Conservation (phyloP, 371 early-diverging fungal species). For the Actinomucor elegans region DNA sequence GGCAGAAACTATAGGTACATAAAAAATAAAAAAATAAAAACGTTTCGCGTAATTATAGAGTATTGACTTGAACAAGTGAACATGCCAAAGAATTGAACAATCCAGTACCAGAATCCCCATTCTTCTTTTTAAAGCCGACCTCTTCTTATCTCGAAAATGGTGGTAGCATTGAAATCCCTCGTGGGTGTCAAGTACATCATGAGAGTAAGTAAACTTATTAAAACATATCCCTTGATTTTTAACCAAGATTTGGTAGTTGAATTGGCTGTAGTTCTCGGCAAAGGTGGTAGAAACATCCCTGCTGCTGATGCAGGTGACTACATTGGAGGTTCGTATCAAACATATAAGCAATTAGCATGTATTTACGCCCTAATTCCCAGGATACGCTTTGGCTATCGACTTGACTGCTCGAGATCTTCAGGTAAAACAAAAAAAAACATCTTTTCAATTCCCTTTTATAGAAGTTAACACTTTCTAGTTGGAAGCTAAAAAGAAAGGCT, state of each 20-base stretch:
- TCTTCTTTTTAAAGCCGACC: slow-evolving; percentile 94
- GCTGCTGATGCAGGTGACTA: slow-evolving; percentile 62
- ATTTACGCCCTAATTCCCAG: too few relatives aligned
- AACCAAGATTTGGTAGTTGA: slow-evolving; percentile 60
- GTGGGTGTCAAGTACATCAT: slow-evolving; percentile 83
- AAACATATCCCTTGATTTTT: neutral
- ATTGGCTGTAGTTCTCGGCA: slow-evolving; percentile 91
- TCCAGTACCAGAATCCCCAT: slow-evolving; percentile 81
- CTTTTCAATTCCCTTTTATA: too few relatives aligned
- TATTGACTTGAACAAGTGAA: slow-evolving; percentile 44
- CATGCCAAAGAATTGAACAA: slow-evolving; percentile 93
- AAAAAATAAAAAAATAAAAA: neutral
- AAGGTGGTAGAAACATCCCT: slow-evolving; percentile 73
- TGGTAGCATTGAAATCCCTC: slow-evolving; percentile 78
- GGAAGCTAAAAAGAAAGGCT: slow-evolving; percentile 77
- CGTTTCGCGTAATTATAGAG: neutral
- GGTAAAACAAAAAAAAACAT: slow-evolving; percentile 27
- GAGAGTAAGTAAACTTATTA: slow-evolving; percentile 54
- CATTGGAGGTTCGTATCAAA: slow-evolving; percentile 59
- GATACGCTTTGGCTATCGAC: slow-evolving; percentile 91
- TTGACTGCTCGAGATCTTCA: slow-evolving; percentile 90
- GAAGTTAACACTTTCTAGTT: slow-evolving; percentile 49
- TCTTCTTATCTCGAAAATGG: slow-evolving; percentile 77
- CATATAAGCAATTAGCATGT: too few relatives aligned
- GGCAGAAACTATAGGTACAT: slow-evolving; percentile 76